Conservation (phyloP, 306 rosid species). For the Sicyos baderoa region DNA sequence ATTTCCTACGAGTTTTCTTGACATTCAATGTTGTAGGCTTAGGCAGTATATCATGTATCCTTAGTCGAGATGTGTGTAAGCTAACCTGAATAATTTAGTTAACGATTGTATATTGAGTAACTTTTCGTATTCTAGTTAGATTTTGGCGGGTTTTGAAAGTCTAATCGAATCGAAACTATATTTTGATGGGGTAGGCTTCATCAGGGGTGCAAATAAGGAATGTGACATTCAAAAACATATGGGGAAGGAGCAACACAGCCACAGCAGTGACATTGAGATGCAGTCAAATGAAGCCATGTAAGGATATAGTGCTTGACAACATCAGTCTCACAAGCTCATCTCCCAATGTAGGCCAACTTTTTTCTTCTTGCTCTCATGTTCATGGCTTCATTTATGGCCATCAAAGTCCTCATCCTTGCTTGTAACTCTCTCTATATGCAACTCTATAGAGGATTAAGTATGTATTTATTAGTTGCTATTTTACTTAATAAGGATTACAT, state of each 20-base stretch:
- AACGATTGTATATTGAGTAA: no score
- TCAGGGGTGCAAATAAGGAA: conserved; percentile 48
- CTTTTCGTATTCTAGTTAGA: no score
- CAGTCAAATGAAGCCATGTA: conserved; percentile 45
- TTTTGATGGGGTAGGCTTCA: conserved; percentile 18
- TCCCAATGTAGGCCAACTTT: not conserved
- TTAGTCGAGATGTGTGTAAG: no score
- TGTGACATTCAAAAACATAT: conserved; percentile 36
- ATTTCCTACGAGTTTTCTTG: no score
- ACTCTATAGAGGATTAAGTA: no score
- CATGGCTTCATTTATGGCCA: conserved; percentile 36
- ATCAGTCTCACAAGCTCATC: conserved; percentile 28
- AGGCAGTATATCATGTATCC: no score
- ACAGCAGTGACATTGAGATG: conserved; percentile 37
- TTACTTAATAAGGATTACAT: no score
- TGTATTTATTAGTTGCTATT: no score
- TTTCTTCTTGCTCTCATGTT: conserved; percentile 26
- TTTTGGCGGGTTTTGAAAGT: no score
- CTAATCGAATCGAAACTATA: not conserved
- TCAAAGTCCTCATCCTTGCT: conserved; percentile 42
- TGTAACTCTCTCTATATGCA: not conserved
- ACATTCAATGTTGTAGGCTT: not conserved
- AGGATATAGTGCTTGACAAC: conserved; percentile 26
- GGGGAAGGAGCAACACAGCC: conserved; percentile 35
- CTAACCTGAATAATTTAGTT: no score